phyloP scores from a whole-genome alignment of 306 rosid genomes.

The Senna tora region DNA sequence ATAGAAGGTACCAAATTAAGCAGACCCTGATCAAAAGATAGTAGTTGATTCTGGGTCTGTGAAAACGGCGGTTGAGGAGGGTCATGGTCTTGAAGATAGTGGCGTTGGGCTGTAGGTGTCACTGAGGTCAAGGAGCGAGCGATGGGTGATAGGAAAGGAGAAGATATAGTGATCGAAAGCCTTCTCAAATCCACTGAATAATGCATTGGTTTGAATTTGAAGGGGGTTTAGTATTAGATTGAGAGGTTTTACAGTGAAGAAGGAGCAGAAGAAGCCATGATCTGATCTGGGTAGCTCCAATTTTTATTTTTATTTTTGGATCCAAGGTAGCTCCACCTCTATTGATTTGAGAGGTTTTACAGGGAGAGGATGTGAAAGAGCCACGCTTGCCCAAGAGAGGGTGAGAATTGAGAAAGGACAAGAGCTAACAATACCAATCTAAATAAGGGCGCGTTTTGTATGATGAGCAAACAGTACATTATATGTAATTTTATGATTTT shows the following conservation, averaged over 20 bases:
- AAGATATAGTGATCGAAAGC: conserved; percentile 34
- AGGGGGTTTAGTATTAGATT: not conserved
- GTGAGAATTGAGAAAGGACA: too few relatives aligned
- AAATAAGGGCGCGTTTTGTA: too few relatives aligned
- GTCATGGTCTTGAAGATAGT: conserved; percentile 28
- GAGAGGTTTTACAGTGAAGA: not conserved
- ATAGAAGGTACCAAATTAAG: conserved; percentile 47
- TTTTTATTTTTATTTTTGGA: too few relatives aligned
- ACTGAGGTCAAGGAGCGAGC: conserved; percentile 48
- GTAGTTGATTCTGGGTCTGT: conserved; percentile 29
- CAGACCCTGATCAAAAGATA: conserved; percentile 27
- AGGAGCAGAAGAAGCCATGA: conserved; percentile 16
- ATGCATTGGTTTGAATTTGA: conserved; percentile 20
- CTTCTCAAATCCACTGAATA: conserved; percentile 55
- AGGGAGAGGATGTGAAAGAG: conserved; percentile 9
- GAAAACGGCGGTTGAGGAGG: conserved; percentile 28
- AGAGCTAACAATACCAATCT: too few relatives aligned
- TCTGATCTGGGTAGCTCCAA: too few relatives aligned
- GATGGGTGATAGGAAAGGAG: conserved; percentile 33
- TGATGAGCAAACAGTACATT: too few relatives aligned
- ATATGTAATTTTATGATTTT: too few relatives aligned
- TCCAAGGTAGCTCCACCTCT: not conserved
- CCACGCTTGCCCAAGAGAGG: not conserved
- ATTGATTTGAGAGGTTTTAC: too few relatives aligned
- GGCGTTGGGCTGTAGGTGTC: conserved; percentile 40